Evolutionary conservation across 2,329 filamentous ascomycete genomes (phyloP).

Genomic region (Raffaelea arxii): DNA sequence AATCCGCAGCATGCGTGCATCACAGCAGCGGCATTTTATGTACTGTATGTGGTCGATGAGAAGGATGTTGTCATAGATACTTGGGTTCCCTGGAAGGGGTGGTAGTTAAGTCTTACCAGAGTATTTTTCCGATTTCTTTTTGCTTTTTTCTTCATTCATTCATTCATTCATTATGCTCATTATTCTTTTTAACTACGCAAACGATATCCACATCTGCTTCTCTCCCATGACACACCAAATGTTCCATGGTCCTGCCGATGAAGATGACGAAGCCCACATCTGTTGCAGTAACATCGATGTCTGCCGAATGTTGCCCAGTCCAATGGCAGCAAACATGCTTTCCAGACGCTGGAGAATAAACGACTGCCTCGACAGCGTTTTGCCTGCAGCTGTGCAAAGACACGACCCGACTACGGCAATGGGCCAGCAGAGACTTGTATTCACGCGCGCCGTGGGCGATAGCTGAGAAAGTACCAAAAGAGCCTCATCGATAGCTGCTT

Average conservation of each 20-base stretch:
- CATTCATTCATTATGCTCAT: too few relatives aligned
- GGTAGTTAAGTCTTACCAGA: too few relatives aligned
- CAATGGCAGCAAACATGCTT: conserved; percentile 26
- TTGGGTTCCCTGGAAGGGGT: conserved; percentile 29
- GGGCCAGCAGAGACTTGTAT: conserved; percentile 30
- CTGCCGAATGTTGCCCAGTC: conserved; percentile 34
- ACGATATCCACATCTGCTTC: conserved; percentile 37
- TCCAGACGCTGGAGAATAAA: conserved; percentile 23
- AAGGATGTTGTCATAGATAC: conserved; percentile 22
- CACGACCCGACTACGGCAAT: conserved; percentile 28
- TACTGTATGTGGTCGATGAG: conserved; percentile 26
- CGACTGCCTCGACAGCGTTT: too few relatives aligned
- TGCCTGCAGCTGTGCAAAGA: conserved; percentile 24
- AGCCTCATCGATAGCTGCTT: conserved; percentile 10
- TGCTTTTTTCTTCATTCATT: too few relatives aligned
- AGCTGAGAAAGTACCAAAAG: conserved; percentile 23
- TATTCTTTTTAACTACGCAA: conserved; percentile 22
- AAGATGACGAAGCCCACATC: conserved; percentile 27
- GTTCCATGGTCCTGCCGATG: conserved; percentile 27
- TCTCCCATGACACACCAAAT: conserved; percentile 34
- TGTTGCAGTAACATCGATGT: conserved; percentile 30
- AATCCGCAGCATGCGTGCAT: conserved; percentile 26
- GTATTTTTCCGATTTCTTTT: too few relatives aligned
- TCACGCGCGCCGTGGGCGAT: conserved; percentile 22
- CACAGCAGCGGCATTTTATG: conserved; percentile 24